Percentiles rank a stretch among this genome's conserved stretches.
phyloP scores from a whole-genome alignment of 2,329 filamentous ascomycete species.

The Colletotrichum abscissum region DNA sequence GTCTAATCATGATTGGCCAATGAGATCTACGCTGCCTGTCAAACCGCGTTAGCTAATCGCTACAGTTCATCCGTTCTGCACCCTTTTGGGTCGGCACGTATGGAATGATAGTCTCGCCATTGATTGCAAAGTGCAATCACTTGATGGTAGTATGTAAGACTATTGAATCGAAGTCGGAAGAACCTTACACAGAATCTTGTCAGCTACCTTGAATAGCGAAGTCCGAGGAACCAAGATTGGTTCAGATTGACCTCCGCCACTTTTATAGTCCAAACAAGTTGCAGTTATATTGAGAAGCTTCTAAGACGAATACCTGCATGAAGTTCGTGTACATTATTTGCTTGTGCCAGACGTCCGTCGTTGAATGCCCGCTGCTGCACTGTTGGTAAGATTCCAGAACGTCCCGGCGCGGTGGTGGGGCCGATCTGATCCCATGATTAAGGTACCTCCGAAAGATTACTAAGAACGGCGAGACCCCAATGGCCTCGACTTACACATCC shows the following conservation, averaged over 20 bases:
- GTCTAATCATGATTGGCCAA: slow-evolving; percentile 27
- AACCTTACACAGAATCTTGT: not conserved
- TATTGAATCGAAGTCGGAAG: too few species aligned
- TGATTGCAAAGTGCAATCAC: not conserved
- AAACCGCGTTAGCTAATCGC: slow-evolving; percentile 12
- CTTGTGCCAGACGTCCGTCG: not conserved
- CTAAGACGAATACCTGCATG: not conserved
- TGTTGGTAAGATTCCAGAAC: not conserved
- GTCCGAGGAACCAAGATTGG: not conserved
- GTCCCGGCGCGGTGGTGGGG: slow-evolving; percentile 5
- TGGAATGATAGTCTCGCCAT: not conserved
- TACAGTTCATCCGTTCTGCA: not conserved
- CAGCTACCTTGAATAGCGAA: not conserved
- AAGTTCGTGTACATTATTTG: not conserved
- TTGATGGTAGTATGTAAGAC: too few species aligned
- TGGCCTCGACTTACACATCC: not conserved
- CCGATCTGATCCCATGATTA: not conserved
- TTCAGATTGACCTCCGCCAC: not conserved
- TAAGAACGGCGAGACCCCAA: not conserved
- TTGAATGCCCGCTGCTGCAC: not conserved
- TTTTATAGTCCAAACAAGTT: not conserved
- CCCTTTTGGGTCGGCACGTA: not conserved
- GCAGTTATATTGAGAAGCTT: not conserved
- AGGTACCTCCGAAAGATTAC: not conserved
- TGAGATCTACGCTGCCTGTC: not conserved